Percentiles rank a stretch among this genome's conserved stretches.
These are phyloP conservation scores for Ramaria sp. DNA, from an alignment of 768 basidiomycete species.

Conservation along the genomic window DNA sequence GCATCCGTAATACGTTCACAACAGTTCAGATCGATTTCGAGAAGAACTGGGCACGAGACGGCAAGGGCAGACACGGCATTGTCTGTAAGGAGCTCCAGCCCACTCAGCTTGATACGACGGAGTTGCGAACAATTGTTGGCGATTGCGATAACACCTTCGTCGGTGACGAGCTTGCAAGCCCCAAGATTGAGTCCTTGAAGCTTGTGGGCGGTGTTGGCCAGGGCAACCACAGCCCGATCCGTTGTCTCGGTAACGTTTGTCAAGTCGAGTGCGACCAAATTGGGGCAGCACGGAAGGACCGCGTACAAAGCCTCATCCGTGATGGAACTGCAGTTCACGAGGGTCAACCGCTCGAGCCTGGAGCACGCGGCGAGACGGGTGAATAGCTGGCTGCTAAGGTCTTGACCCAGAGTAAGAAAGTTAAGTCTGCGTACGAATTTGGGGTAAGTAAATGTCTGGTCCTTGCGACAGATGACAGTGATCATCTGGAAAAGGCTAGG, in stretches of 20 bases:
- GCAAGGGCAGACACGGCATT: conserved; percentile 65
- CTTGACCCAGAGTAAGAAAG: conserved; percentile 57
- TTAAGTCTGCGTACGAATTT: conserved; percentile 87
- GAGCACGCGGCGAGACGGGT: conserved; percentile 60
- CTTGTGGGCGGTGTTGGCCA: conserved; percentile 59
- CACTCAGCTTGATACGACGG: conserved; percentile 82
- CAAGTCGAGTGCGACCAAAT: conserved; percentile 79
- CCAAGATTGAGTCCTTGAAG: conserved; percentile 89
- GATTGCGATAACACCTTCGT: conserved; percentile 64
- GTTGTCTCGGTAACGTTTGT: conserved; percentile 59
- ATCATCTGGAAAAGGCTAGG: conserved; percentile 72
- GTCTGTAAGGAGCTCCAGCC: conserved; percentile 68
- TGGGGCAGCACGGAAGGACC: conserved; percentile 60
- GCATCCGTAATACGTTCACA: conserved; percentile 70
- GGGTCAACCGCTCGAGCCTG: conserved; percentile 79
- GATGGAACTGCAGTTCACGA: conserved; percentile 66
- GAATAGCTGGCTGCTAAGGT: conserved; percentile 68
- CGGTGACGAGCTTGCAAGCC: conserved; percentile 72
- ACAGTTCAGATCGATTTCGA: conserved; percentile 89
- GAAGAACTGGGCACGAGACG: conserved; percentile 67
- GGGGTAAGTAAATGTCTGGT: conserved; percentile 80
- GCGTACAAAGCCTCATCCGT: conserved; percentile 50
- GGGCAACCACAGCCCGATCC: conserved; percentile 57
- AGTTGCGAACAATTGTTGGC: conserved; percentile 67
- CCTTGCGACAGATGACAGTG: conserved; percentile 46